These are phyloP conservation scores for Davidsoniella neocaledoniae DNA, from an alignment of 2,329 filamentous ascomycete species.

Conservation along the genomic window DNA sequence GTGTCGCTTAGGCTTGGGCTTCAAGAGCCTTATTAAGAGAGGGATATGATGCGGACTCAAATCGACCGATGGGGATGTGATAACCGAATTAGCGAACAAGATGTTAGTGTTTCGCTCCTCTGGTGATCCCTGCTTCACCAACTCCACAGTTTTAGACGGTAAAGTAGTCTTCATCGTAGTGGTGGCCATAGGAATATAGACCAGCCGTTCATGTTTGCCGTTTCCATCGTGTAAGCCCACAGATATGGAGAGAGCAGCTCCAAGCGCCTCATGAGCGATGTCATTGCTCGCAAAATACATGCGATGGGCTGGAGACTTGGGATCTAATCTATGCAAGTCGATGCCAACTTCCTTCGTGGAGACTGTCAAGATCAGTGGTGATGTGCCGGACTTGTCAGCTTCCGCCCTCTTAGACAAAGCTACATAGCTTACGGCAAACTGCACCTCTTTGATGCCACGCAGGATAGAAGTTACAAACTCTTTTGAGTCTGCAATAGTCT, in stretches of 20 bases:
- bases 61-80: conserved; percentile 90
- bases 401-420: conserved; percentile 69
- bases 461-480: conserved; percentile 83
- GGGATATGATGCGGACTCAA: conserved; percentile 84
- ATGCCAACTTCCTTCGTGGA: conserved; percentile 95
- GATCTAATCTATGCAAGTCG: conserved; percentile 79
- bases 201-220: conserved; percentile 65
- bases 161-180: conserved; percentile 87
- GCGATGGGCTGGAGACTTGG: conserved; percentile 81
- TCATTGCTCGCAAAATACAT: conserved; percentile 96
- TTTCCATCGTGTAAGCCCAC: conserved; percentile 83
- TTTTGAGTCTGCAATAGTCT: conserved; percentile 78
- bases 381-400: conserved; percentile 43
- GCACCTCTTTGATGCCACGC: conserved; percentile 86
- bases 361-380: conserved; percentile 55
- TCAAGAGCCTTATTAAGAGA: conserved; percentile 60
- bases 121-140: conserved; percentile 50
- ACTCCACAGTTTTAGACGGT: conserved; percentile 81
- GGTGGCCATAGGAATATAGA: conserved; percentile 95
- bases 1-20: conserved; percentile 25
- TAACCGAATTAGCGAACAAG: conserved; percentile 85
- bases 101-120: conserved; percentile 91
- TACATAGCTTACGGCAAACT: conserved; percentile 84
- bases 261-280: conserved; percentile 83
- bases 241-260: conserved; percentile 83